Percentiles rank a stretch among this genome's conserved stretches.
phyloP scores from a whole-genome alignment of 345 rosid genomes.

The Syzygium aqueum region DNA sequence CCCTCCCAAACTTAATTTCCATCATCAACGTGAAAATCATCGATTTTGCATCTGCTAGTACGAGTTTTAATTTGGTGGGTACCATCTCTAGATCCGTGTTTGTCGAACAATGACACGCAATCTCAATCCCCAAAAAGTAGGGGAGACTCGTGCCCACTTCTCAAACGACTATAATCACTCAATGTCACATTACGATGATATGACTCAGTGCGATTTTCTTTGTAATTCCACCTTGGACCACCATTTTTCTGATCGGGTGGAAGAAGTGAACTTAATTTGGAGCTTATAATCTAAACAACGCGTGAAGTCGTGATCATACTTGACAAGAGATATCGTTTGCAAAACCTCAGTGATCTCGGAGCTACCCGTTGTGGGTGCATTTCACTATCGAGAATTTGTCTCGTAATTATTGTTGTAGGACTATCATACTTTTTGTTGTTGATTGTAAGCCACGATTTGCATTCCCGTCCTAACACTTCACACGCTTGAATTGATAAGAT shows the following conservation, averaged over 20 bases:
- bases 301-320: background rate
- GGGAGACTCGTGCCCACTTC: background rate
- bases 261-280: background rate
- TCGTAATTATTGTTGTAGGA: background rate
- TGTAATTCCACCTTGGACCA: background rate
- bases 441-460: background rate
- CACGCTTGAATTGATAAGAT: background rate
- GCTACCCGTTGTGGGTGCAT: conserved; percentile 12
- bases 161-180: background rate
- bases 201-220: background rate
- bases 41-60: background rate
- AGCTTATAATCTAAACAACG: background rate
- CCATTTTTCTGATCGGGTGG: background rate
- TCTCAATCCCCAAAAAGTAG: background rate
- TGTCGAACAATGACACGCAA: background rate
- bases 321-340: background rate
- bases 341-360: background rate
- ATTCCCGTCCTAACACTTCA: background rate
- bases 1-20: background rate
- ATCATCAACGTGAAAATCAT: background rate
- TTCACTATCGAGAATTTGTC: background rate
- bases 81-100: background rate
- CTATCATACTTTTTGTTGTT: background rate
- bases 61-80: background rate
- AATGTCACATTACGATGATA: background rate